phyloP scores from a whole-genome alignment of 2,329 filamentous ascomycete genomes.

The Talaromyces sp. region DNA sequence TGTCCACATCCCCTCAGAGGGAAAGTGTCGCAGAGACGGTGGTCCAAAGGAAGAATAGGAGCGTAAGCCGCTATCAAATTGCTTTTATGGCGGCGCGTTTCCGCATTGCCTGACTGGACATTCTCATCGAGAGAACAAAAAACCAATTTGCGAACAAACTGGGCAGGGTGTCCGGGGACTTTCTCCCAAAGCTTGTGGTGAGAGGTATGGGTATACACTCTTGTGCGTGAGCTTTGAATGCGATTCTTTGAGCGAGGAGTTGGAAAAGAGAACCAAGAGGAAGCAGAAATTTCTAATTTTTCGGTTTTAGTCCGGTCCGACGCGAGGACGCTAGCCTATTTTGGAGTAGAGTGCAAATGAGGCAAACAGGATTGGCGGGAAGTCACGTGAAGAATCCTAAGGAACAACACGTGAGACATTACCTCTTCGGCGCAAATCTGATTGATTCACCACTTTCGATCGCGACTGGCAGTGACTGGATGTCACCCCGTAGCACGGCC shows the following conservation, averaged over 20 bases:
- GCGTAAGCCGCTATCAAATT: constrained; percentile 76
- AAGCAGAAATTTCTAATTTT: background rate
- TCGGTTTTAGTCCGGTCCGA: background rate
- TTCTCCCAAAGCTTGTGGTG: constrained; percentile 90
- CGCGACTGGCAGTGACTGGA: too few species aligned
- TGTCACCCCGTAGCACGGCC: background rate
- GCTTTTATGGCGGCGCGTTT: constrained; percentile 99
- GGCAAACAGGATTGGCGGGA: background rate
- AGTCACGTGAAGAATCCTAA: background rate
- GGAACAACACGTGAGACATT: background rate
- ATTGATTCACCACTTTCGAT: background rate
- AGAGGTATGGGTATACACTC: constrained; percentile 43
- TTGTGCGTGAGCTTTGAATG: constrained; percentile 98
- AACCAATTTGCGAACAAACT: constrained; percentile 29
- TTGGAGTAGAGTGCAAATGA: background rate
- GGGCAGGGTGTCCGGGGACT: constrained; percentile 92
- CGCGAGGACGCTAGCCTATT: constrained; percentile 3
- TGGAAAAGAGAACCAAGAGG: constrained; percentile 43
- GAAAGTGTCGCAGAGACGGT: constrained; percentile 36
- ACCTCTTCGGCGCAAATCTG: background rate
- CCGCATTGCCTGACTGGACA: constrained; percentile 61
- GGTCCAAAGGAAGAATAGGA: constrained; percentile 45
- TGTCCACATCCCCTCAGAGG: constrained; percentile 25
- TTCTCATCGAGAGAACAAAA: constrained; percentile 20
- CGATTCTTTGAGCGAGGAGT: constrained; percentile 99